Evolutionary conservation across 179 eudicot species (phyloP).

Genomic region (Spergularia azorica): DNA sequence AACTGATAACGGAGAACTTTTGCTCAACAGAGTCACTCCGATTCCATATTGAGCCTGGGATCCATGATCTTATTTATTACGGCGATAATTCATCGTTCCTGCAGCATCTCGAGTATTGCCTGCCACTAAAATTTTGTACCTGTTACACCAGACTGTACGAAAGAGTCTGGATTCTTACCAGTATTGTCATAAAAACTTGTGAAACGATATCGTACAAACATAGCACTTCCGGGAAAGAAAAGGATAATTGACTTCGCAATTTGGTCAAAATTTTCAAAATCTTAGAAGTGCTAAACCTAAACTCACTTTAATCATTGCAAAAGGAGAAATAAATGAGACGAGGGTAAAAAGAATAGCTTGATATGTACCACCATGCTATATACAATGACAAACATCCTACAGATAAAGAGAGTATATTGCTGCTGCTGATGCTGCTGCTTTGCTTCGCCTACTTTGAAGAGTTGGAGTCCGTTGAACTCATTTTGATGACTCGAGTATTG

Average conservation of each 20-base stretch:
- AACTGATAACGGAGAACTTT: no score
- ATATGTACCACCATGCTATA: conserved; percentile 32
- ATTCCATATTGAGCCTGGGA: no score
- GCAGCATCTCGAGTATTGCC: no score
- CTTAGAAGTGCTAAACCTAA: conserved; percentile 7
- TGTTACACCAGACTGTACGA: no score
- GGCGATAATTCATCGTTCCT: no score
- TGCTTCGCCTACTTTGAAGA: conserved; percentile 28
- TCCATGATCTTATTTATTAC: no score
- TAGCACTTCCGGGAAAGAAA: neutral
- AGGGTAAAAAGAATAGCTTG: conserved; percentile 12
- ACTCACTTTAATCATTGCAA: conserved; percentile 3
- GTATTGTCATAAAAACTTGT: no score
- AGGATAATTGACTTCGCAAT: neutral
- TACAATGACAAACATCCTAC: conserved; percentile 25
- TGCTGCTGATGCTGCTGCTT: neutral
- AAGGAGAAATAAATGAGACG: conserved; percentile 11
- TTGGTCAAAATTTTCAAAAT: conserved; percentile 23
- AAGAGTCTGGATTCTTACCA: no score
- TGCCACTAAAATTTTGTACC: no score
- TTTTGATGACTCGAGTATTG: conserved; percentile 82
- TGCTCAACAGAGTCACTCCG: no score
- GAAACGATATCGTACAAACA: no score
- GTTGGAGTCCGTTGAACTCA: conserved; percentile 22
- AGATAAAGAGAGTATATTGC: conserved; percentile 7